Percentiles rank a stretch among this genome's conserved stretches.
Evolutionary conservation across 2,329 filamentous ascomycete genomes (phyloP).

Genomic region (Alternaria postmessia): DNA sequence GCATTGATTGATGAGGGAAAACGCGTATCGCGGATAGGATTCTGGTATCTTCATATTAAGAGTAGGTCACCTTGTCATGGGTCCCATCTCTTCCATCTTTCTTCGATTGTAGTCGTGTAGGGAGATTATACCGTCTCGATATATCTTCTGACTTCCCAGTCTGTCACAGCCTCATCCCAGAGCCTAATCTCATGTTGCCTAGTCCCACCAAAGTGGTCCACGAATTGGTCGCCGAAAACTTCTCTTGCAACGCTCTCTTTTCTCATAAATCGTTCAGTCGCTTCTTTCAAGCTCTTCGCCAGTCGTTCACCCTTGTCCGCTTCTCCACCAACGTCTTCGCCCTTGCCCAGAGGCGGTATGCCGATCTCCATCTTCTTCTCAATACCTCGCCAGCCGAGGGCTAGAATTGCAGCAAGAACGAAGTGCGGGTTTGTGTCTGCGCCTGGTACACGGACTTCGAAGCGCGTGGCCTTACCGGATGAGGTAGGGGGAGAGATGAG

Average conservation of each 20-base stretch:
- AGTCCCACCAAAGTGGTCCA: slow-evolving; percentile 93
- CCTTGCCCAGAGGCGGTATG: slow-evolving; percentile 83
- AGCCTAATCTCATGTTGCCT: slow-evolving; percentile 88
- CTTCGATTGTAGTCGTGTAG: not conserved
- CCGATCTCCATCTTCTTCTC: slow-evolving; percentile 89
- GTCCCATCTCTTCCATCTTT: not conserved
- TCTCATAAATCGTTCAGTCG: slow-evolving; percentile 77
- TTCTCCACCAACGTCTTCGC: slow-evolving; percentile 78
- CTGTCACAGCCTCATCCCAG: slow-evolving; percentile 96
- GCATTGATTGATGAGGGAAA: not conserved
- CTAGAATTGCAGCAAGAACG: slow-evolving; percentile 86
- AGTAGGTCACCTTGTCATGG: not conserved
- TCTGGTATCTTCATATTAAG: not conserved
- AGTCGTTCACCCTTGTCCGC: slow-evolving; percentile 77
- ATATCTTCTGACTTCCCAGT: slow-evolving; percentile 74
- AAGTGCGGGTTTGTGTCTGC: slow-evolving; percentile 91
- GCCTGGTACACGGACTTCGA: slow-evolving; percentile 93
- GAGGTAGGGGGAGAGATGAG: slow-evolving; percentile 88
- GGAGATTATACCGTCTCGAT: slow-evolving; percentile 45
- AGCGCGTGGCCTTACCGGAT: slow-evolving; percentile 84
- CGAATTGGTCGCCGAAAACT: slow-evolving; percentile 92
- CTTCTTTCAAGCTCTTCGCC: slow-evolving; percentile 86
- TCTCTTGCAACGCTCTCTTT: slow-evolving; percentile 88
- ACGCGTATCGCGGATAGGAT: not conserved
- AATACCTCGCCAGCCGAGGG: slow-evolving; percentile 87